Conservation (phyloP, 139 green algal genomes). For the Picochlorum sp. region DNA sequence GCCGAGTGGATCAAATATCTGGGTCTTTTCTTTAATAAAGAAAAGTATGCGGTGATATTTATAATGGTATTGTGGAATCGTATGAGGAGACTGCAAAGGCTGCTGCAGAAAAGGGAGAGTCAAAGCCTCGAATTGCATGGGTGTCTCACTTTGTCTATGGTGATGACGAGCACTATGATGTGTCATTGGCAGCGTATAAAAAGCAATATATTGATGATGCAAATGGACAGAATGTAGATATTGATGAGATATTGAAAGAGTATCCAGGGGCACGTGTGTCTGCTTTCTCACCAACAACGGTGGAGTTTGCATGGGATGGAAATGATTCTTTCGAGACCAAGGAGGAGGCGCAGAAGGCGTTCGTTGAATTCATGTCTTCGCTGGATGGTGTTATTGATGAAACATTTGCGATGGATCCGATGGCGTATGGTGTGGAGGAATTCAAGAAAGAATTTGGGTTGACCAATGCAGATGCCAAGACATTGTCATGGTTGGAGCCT, state of each 20-base stretch:
- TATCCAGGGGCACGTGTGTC: conserved; percentile 4
- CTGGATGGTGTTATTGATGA: conserved; percentile 65
- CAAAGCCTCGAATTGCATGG: conserved; percentile 25
- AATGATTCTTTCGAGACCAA: conserved; percentile 16
- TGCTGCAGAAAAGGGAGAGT: not conserved
- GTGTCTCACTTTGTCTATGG: conserved; percentile 14
- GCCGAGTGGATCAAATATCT: conserved; percentile 80
- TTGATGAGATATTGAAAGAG: conserved; percentile 8
- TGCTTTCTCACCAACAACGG: conserved; percentile 12
- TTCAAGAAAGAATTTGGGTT: conserved; percentile 28
- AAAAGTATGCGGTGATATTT: conserved; percentile 46
- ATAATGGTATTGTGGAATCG: conserved; percentile 18
- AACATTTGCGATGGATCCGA: conserved; percentile 31
- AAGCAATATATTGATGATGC: conserved; percentile 31
- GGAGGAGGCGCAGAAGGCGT: conserved; percentile 25
- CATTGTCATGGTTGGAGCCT: conserved; percentile 9
- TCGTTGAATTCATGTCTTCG: conserved; percentile 20
- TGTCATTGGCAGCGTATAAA: conserved; percentile 27
- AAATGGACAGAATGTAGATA: conserved; percentile 31
- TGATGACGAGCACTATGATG: conserved; percentile 18
- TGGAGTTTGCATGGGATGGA: conserved; percentile 25
- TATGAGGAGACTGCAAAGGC: conserved; percentile 25
- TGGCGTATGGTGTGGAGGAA: conserved; percentile 25
- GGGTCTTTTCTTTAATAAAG: conserved; percentile 76
- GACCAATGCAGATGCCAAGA: not conserved